phyloP scores from a whole-genome alignment of 768 basidiomycete species.

The Lactifluus volemus region DNA sequence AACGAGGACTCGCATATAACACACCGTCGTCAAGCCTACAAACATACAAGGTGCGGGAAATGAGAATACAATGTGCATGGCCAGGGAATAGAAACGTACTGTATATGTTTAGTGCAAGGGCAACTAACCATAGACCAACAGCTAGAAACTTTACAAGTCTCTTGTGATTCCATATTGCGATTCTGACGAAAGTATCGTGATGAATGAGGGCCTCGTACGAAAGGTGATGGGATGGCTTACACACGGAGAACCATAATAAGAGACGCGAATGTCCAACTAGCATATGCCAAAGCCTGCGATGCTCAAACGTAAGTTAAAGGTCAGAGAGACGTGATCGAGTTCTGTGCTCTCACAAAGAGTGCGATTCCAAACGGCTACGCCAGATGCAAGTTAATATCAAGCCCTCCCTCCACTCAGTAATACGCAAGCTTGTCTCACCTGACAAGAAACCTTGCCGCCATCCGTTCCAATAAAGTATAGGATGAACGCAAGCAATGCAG shows the following conservation, averaged over 20 bases:
- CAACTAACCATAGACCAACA: background rate
- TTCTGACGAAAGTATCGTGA: background rate
- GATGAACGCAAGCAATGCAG: background rate
- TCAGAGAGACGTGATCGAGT: background rate
- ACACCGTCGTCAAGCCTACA: slow-evolving; percentile 1
- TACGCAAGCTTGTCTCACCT: background rate
- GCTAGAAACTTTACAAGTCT: background rate
- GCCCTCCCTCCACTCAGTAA: background rate
- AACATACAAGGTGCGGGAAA: background rate
- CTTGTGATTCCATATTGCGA: slow-evolving; percentile 1
- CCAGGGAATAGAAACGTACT: background rate
- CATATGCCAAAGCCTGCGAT: background rate
- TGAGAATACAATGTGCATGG: background rate
- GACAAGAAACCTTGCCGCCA: background rate
- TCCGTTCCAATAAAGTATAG: background rate
- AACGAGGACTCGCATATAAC: background rate
- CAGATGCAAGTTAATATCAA: background rate
- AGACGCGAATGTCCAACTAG: background rate
- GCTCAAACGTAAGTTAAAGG: background rate
- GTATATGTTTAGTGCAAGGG: background rate
- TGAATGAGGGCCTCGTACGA: background rate
- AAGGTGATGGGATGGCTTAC: background rate
- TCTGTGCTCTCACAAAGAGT: background rate
- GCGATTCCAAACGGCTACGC: background rate
- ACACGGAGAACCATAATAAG: slow-evolving; percentile 1